Percentiles rank a stretch among this genome's conserved stretches.
phyloP scores from a whole-genome alignment of 495 filamentous ascomycete genomes.

The Jackrogersella minutella region DNA sequence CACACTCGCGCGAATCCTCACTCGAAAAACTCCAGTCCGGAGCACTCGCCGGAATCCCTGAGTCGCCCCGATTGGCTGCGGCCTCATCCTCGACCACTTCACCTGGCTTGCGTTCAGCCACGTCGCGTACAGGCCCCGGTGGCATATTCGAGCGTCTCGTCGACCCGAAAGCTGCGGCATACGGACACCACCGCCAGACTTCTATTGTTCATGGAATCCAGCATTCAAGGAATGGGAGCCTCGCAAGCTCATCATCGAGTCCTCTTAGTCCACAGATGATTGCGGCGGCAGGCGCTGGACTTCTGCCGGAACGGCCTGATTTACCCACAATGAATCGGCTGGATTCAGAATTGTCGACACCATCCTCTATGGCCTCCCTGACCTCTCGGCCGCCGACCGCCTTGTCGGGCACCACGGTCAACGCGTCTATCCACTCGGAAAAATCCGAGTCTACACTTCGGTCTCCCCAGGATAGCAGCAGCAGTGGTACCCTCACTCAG shows the following conservation, averaged over 20 bases:
- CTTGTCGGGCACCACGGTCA: slow-evolving; percentile 53
- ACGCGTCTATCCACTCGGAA: slow-evolving; percentile 47
- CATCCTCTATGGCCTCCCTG: slow-evolving; percentile 38
- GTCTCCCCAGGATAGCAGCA: slow-evolving; percentile 42
- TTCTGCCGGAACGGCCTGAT: slow-evolving; percentile 55
- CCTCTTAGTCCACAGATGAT: slow-evolving; percentile 86
- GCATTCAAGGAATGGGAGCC: slow-evolving; percentile 86
- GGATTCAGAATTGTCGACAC: slow-evolving; percentile 49
- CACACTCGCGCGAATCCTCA: slow-evolving; percentile 60
- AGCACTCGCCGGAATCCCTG: slow-evolving; percentile 52
- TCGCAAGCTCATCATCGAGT: slow-evolving; percentile 68
- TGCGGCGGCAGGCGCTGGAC: slow-evolving; percentile 66
- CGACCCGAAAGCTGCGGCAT: slow-evolving; percentile 61
- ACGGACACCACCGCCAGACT: slow-evolving; percentile 91
- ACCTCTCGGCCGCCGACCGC: slow-evolving; percentile 50
- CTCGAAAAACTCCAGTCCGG: slow-evolving; percentile 62
- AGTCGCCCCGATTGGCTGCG: slow-evolving; percentile 41
- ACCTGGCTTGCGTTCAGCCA: slow-evolving; percentile 47
- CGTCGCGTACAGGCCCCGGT: slow-evolving; percentile 53
- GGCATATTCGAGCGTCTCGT: slow-evolving; percentile 70
- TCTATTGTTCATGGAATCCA: slow-evolving; percentile 94
- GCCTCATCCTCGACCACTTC: slow-evolving; percentile 40
- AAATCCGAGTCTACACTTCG: slow-evolving; percentile 32
- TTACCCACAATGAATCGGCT: slow-evolving; percentile 52
- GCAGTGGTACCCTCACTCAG: slow-evolving; percentile 41